These are phyloP conservation scores for Candolleomyces efflorescens DNA, from an alignment of 768 basidiomycete species.

Conservation along the genomic window DNA sequence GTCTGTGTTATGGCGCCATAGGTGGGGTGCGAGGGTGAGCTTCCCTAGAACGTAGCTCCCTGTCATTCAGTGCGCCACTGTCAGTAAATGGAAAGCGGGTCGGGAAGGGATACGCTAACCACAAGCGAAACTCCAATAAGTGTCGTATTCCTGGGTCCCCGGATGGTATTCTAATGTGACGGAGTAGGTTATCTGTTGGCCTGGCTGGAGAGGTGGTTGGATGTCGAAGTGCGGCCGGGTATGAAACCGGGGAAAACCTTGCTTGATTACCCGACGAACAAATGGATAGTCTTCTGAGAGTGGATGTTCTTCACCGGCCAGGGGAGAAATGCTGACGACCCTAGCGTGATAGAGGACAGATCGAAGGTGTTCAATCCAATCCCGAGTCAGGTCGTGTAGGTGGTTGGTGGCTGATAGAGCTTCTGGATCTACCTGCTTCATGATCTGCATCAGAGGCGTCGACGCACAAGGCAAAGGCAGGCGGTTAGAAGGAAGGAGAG, in stretches of 20 bases:
- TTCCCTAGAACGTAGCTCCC: neutral
- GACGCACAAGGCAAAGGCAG: neutral
- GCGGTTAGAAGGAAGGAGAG: neutral
- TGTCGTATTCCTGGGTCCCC: neutral
- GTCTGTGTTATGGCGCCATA: neutral
- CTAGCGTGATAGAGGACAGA: slow-evolving; percentile 1
- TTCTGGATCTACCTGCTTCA: slow-evolving; percentile 2
- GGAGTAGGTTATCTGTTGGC: neutral
- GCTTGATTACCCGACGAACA: neutral
- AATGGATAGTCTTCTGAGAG: slow-evolving; percentile 3
- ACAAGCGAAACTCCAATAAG: neutral
- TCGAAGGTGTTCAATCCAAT: slow-evolving; percentile 3
- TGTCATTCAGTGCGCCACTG: neutral
- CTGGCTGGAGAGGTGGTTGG: neutral
- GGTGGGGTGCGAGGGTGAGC: neutral
- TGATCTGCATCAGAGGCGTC: neutral
- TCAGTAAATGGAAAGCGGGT: neutral
- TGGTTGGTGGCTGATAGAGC: neutral
- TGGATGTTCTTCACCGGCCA: neutral
- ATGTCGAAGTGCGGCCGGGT: slow-evolving; percentile 1
- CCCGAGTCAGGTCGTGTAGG: neutral
- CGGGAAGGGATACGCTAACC: neutral
- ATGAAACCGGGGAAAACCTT: neutral
- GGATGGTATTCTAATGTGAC: neutral
- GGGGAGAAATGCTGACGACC: neutral